A percentile compares a stretch with the other conserved stretches of the same genome.
Evolutionary conservation across 192 early-diverging fungal species (phyloP).

Genomic region (Diversispora eburnea): DNA sequence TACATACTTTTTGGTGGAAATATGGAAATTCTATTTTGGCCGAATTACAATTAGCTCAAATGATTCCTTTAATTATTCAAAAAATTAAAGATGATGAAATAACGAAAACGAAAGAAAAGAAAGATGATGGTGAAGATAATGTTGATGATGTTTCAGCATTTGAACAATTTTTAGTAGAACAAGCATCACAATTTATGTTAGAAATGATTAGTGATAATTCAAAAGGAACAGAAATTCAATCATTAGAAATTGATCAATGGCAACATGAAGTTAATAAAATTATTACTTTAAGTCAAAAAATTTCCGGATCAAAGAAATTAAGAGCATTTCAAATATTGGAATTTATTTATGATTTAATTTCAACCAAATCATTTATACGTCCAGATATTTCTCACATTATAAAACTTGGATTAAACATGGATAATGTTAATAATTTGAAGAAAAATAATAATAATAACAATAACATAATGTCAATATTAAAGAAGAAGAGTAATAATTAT

Average conservation of each 20-base stretch:
- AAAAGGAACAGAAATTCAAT: background rate
- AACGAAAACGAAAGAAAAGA: too few relatives aligned
- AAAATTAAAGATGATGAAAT: background rate
- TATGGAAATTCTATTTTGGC: conserved; percentile 16
- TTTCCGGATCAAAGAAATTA: background rate
- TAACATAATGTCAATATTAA: too few relatives aligned
- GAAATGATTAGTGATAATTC: background rate
- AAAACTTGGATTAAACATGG: background rate
- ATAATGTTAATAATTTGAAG: too few relatives aligned
- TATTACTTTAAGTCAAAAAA: conserved; percentile 13
- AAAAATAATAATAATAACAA: too few relatives aligned
- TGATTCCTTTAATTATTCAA: background rate
- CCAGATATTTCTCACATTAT: background rate
- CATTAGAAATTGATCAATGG: background rate
- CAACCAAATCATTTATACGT: conserved; percentile 11
- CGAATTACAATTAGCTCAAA: conserved; percentile 16
- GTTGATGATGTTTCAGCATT: background rate
- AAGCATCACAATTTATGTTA: background rate
- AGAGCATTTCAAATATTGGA: conserved; percentile 4
- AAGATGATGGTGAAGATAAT: background rate
- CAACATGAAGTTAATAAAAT: conserved; percentile 17
- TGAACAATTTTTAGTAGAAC: conserved; percentile 8
- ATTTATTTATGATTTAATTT: conserved; percentile 27
- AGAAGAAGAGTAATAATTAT: too few relatives aligned
- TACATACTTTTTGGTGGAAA: conserved; percentile 28